Base-by-base conservation (phyloP, 495 filamentous ascomycete species). In the Platismatia glauca region DNA sequence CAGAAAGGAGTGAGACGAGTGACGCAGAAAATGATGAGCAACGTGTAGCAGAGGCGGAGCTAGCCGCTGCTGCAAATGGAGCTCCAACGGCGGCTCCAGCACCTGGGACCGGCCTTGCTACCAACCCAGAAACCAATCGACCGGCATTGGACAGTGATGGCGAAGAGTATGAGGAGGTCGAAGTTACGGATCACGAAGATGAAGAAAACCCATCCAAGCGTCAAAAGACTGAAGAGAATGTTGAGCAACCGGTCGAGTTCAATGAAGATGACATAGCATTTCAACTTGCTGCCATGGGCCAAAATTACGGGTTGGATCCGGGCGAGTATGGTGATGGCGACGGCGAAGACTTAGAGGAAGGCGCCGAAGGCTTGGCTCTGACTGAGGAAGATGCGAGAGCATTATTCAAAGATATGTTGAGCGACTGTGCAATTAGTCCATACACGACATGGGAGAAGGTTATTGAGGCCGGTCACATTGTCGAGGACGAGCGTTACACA, bases 251-350 rank as follows among this genome's bases (percentile, higher is more conserved):
- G 0, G 71, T 95, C 46, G 94, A 98, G 67, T 97, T 97, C 69
- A 89, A 89, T 33, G 94, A 97, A 71, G 92, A 93, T 50, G 95
- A 98, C 70, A 93, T 98, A 64, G 91, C 89, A 38, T 93, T 88
- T 67, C 94, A 98, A 70, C 79, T 98, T 12, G 88, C 87, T 18
- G 84, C 85, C 13, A 95, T 97, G 90, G 88, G 85, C 50, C 81
- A 89, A 65, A 84, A 89, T 13, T 89, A 93, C 66, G 88, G 82
- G 2, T 75, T 85, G 16, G 84, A 86, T 52, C 81, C 81, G n/a
- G 84, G 78, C 18, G 89, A 91, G 71, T 89, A 86, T 63, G 87
- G 87, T 44, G 81, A 85, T 52, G 81, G 78, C 5, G 81, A 84
- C 27, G 79, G 82, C 22, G 83, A 83, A 37, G 83, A 84, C 35